Evolutionary conservation across 331 rosid genomes (phyloP), one percentile per base, ranked within the genome.

Genomic region (Saraca asoca): DNA sequence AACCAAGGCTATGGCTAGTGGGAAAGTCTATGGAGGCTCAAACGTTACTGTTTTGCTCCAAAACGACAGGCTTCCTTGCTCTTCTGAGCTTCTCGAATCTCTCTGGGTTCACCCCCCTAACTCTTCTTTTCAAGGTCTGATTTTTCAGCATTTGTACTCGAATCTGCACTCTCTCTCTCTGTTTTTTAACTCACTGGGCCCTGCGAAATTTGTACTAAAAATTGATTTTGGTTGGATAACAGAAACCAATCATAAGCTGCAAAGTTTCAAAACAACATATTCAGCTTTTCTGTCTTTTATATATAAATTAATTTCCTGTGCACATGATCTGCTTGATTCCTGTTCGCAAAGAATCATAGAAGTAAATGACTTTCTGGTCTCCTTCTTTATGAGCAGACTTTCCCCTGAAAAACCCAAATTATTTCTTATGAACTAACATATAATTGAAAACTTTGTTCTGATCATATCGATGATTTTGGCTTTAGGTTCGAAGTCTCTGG

Each of bases 401-500:
- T 64, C 39, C 20, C 14, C 34, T 50, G 37, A 34, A 49, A 39
- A 73, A 44, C 17, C 35, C 66, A 55, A 65, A 56, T 10, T 24
- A 6, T 5, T 24, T 41, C 11, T 12, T 19, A 41, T 29, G 34
- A 10, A 33, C 14, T 12, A 19, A 19, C 0, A 24, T 66, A 11
- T 46, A 57, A 15, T 46, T 59, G 56, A 62, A 51, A 12, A 19
- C 37, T 35, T 55, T 55, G 39, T 14, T 63, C 10, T 39, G 43
- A 39, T 39, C 11, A 6, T 39, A 7, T 39, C 7, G 11, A 2
- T 8, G 43, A 53, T 53, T 33, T 18, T 38, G 69, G 8, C 16
- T 68, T 59, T 84, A 87, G 95, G 86, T 65, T 80, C 96, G 45
- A 90, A 74, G 39, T 51, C 86, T 15, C 69, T 85, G 81, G 79